A percentile compares a stretch with the other conserved stretches of the same genome.
Evolutionary conservation across 495 filamentous ascomycete species (phyloP).

Genomic region (Xylaria scruposa): DNA sequence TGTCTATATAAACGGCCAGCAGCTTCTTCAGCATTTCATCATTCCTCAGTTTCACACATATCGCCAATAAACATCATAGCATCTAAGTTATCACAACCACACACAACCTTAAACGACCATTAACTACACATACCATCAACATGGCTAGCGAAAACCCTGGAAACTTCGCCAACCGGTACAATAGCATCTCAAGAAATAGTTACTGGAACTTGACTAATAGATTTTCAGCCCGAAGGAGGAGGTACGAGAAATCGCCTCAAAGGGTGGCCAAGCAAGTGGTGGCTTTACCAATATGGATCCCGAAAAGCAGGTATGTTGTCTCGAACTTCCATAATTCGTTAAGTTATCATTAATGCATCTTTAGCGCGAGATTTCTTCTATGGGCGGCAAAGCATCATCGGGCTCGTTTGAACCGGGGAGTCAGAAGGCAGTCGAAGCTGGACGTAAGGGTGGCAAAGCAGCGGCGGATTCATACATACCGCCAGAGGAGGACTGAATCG

Average conservation of each 20-base stretch:
- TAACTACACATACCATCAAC: neutral
- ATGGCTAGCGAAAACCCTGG: slow-evolving; percentile 16
- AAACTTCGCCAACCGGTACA: slow-evolving; percentile 22
- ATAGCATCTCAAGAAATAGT: no score
- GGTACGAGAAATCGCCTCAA: slow-evolving; percentile 58
- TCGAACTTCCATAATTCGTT: neutral
- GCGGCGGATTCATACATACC: no score
- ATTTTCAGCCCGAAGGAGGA: slow-evolving; percentile 55
- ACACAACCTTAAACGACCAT: neutral
- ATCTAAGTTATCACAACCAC: neutral
- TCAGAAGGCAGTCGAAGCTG: slow-evolving; percentile 54
- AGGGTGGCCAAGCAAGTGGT: slow-evolving; percentile 54
- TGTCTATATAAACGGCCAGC: neutral
- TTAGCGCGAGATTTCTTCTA: slow-evolving; percentile 52
- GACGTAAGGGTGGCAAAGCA: slow-evolving; percentile 49
- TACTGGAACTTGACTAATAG: neutral
- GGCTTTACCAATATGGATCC: slow-evolving; percentile 52
- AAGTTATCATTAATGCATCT: neutral
- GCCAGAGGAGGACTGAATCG: neutral
- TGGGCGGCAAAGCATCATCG: slow-evolving; percentile 51
- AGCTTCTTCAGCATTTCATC: neutral
- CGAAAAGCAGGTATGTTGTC: slow-evolving; percentile 50
- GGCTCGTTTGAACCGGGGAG: slow-evolving; percentile 57
- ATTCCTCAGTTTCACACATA: neutral
- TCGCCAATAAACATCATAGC: neutral